Evolutionary conservation across 2,329 filamentous ascomycete species (phyloP).

Genomic region (Beauveria caledonica): DNA sequence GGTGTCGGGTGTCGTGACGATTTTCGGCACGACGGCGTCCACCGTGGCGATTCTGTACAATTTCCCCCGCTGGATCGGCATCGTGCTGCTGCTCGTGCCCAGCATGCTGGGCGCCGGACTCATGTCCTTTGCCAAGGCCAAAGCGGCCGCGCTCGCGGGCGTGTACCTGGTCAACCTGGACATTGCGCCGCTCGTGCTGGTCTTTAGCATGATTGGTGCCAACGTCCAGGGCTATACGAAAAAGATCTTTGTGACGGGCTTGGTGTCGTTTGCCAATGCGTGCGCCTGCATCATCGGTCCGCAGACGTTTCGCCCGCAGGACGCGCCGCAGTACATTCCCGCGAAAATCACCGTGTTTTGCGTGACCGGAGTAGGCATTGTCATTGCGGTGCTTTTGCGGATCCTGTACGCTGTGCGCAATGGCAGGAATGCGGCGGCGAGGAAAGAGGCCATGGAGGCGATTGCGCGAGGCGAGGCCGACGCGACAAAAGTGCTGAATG

Average conservation of each 20-base stretch:
- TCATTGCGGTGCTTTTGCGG: slow-evolving; percentile 29
- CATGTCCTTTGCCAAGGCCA: slow-evolving; percentile 19
- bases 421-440: slow-evolving; percentile 32
- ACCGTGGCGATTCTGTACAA: slow-evolving; percentile 19
- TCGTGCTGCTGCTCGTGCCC: slow-evolving; percentile 18
- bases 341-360: slow-evolving; percentile 45
- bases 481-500: slow-evolving; percentile 10
- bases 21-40: slow-evolving; percentile 16
- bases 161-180: slow-evolving; percentile 31
- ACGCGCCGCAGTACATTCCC: slow-evolving; percentile 43
- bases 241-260: slow-evolving; percentile 39
- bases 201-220: slow-evolving; percentile 40
- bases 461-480: slow-evolving; percentile 24
- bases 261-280: slow-evolving; percentile 41
- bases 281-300: slow-evolving; percentile 49
- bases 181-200: slow-evolving; percentile 44
- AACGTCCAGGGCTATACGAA: slow-evolving; percentile 44
- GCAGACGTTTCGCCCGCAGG: slow-evolving; percentile 44
- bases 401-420: slow-evolving; percentile 25
- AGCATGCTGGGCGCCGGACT: slow-evolving; percentile 19
- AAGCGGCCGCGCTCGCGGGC: slow-evolving; percentile 24
- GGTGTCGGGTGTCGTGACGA: slow-evolving; percentile 17
- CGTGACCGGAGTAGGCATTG: background rate
- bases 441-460: slow-evolving; percentile 18
- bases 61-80: slow-evolving; percentile 21